A percentile compares a stretch with the other conserved stretches of the same genome.
Evolutionary conservation across 352 stramenopile genomes (phyloP).

Genomic region (Phytophthora megakarya): DNA sequence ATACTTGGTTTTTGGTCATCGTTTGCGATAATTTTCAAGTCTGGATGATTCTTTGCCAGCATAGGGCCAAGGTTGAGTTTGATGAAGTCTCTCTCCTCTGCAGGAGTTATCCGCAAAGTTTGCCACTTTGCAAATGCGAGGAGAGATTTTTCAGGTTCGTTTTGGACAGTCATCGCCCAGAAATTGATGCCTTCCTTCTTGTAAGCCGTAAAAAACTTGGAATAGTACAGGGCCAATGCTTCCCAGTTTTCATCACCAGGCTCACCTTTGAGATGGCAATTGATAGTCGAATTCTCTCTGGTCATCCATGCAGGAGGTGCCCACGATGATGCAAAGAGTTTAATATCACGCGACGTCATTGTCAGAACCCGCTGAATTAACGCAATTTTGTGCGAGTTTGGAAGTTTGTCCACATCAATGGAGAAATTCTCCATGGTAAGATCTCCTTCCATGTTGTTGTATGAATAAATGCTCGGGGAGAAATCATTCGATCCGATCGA

Average conservation of each 20-base stretch:
- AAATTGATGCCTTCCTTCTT: constrained; percentile 70
- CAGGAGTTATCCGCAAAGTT: constrained; percentile 49
- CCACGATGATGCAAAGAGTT: constrained; percentile 41
- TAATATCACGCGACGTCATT: constrained; percentile 48
- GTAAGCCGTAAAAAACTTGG: constrained; percentile 87
- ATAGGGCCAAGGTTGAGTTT: constrained; percentile 75
- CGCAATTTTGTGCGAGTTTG: constrained; percentile 67
- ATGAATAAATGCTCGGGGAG: constrained; percentile 83
- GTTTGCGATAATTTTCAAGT: constrained; percentile 83
- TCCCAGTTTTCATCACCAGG: constrained; percentile 68
- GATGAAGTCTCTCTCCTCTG: constrained; percentile 68
- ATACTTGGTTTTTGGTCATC: constrained; percentile 85
- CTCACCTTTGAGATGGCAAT: constrained; percentile 59
- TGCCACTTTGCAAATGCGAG: constrained; percentile 51
- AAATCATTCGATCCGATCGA: constrained; percentile 89
- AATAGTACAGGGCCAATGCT: constrained; percentile 85
- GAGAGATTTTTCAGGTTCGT: constrained; percentile 78
- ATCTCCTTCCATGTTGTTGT: constrained; percentile 77
- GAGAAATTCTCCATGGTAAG: constrained; percentile 85
- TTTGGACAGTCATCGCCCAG: constrained; percentile 82
- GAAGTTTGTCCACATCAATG: constrained; percentile 79
- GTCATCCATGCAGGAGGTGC: constrained; percentile 89
- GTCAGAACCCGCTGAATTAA: constrained; percentile 64
- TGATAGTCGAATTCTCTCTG: constrained; percentile 60
- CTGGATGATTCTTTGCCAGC: constrained; percentile 65